Conservation (phyloP, 495 filamentous ascomycete genomes). For the Podospora didyma region DNA sequence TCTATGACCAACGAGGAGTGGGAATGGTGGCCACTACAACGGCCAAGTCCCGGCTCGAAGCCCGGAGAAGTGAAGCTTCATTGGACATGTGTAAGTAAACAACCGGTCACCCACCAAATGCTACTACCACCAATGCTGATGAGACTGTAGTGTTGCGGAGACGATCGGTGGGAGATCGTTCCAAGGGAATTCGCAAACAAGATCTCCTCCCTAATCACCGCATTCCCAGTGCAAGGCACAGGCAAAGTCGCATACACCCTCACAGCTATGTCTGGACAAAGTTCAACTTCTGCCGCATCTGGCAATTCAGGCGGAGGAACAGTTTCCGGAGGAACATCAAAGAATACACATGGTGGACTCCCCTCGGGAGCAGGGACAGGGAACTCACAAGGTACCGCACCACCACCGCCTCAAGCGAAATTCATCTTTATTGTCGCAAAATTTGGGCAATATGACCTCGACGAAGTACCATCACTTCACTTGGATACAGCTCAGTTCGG, state of each 20-base stretch:
- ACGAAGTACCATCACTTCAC: background rate
- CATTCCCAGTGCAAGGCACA: background rate
- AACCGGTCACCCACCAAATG: too few relatives aligned
- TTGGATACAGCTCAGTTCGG: background rate
- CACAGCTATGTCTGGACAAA: too few relatives aligned
- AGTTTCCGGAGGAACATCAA: too few relatives aligned
- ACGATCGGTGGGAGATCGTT: background rate
- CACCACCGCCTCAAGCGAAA: background rate
- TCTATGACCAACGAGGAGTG: background rate
- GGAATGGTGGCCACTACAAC: background rate
- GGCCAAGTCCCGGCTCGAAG: background rate
- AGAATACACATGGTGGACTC: too few relatives aligned
- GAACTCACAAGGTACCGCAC: too few relatives aligned
- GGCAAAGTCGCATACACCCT: background rate
- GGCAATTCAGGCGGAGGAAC: too few relatives aligned
- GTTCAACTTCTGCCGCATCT: too few relatives aligned
- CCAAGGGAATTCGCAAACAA: background rate
- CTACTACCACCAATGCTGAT: too few relatives aligned
- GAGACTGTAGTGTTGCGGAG: background rate
- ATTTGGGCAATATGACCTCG: background rate
- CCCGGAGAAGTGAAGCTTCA: background rate
- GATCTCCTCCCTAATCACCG: background rate
- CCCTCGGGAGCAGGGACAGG: too few relatives aligned
- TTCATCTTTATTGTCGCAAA: conserved; percentile 1
- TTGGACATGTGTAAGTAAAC: conserved; percentile 5